phyloP scores from a whole-genome alignment of 1,284 basidiomycete genomes.

The Puccinia coronata region DNA sequence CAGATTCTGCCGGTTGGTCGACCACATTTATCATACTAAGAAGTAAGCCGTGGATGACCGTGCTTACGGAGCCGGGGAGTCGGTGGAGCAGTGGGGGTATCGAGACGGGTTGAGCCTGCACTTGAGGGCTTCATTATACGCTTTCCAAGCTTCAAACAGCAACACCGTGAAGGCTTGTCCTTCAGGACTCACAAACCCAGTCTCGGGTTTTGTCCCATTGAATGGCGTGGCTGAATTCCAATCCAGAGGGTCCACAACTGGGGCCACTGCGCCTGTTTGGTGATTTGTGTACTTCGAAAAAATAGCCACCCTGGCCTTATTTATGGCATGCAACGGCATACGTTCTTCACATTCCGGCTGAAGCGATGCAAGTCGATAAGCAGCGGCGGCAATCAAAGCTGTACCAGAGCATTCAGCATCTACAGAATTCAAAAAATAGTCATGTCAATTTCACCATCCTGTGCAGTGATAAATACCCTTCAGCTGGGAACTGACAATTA shows the following conservation, averaged over 20 bases:
- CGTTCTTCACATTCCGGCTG: background rate
- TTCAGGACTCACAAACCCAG: constrained; percentile 63
- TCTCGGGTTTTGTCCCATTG: constrained; percentile 18
- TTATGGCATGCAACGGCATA: constrained; percentile 31
- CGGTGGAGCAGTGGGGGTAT: background rate
- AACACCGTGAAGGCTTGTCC: constrained; percentile 72
- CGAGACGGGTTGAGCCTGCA: background rate
- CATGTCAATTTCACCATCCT: background rate
- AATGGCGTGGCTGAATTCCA: constrained; percentile 60
- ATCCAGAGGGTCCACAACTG: constrained; percentile 71
- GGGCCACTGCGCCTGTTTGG: constrained; percentile 28
- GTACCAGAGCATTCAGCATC: constrained; percentile 44
- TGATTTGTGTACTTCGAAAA: constrained; percentile 14
- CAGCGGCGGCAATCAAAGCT: constrained; percentile 40
- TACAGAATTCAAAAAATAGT: background rate
- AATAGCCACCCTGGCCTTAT: constrained; percentile 6
- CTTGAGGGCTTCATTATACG: background rate
- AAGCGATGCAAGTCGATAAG: constrained; percentile 34
- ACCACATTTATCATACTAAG: background rate
- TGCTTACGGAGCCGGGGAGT: background rate
- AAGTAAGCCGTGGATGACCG: background rate
- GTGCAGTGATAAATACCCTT: background rate
- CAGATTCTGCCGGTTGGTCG: background rate
- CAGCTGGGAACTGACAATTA: background rate
- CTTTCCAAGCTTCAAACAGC: constrained; percentile 58